Base-by-base conservation (phyloP, 805 yeast genomes). In the Wickerhamiella nectarea region DNA sequence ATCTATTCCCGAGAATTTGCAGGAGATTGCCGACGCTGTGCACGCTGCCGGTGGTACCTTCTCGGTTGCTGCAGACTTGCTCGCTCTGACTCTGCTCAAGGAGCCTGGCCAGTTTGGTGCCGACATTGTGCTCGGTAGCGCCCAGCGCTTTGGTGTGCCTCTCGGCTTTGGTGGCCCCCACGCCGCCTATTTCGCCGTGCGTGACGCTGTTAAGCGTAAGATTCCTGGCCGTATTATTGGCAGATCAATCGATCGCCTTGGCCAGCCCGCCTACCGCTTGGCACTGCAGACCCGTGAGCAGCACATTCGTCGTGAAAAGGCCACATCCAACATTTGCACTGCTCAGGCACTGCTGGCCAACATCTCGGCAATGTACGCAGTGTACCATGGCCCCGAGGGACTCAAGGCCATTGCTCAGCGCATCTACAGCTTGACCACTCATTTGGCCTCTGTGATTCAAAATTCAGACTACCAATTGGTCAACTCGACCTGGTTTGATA, bases 121-220 rank as follows among this genome's bases (percentile, higher is more conserved):
- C 35, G 98, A 91, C 60, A 80, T 91, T 41, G 95, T 80, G 1
- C 67, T 91, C 36, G 98, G 98, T 38, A 76, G 86, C 7, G 73
- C 96, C 4, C 98, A 91, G 69, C 72, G 98, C 62, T 85, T 91
- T 55, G 98, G 98, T 56, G 96, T 89, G 33, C 97, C 98, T 44
- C 74, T 89, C 68, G 98, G 97, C 6, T 91, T 77, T 59, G 98
- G 98, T 57, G 98, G 98, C 17, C 98, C 98, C 3, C 98, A 91
- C 62, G 97, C 98, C 38, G 98, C 95, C 0, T 91, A 84, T 65
- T 87, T 91, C 55, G 84, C 97, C 7, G 94, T 89, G 34, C 71
- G 75, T n/a, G 75, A 77, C 47, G 71, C 76, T 45, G 70, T 80
- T 53, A 83, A 84, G 58, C 76, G 98, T 59, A 91, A 87, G 63